Evolutionary conservation across 2,329 filamentous ascomycete genomes (phyloP).

Genomic region (Metarhizium brunneum): DNA sequence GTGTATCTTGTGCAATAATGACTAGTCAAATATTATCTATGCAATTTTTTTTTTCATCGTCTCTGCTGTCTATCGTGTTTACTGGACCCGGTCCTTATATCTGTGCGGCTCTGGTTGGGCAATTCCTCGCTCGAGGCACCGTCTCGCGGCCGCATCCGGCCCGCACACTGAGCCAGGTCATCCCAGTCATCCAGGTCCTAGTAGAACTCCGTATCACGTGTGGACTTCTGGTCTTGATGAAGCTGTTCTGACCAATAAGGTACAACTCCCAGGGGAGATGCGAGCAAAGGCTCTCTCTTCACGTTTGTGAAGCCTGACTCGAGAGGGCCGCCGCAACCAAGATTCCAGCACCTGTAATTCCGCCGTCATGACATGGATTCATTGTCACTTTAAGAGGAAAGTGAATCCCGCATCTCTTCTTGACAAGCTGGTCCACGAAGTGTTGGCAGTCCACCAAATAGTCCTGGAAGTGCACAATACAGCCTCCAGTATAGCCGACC

Average conservation of each 20-base stretch:
- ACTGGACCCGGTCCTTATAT: background rate
- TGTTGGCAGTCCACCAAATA: constrained; percentile 61
- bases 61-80: background rate
- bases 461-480: constrained; percentile 70
- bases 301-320: constrained; percentile 15
- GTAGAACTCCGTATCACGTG: background rate
- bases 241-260: background rate
- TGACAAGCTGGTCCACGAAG: constrained; percentile 51
- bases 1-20: too few species aligned
- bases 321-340: constrained; percentile 36
- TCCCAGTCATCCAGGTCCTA: background rate
- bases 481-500: constrained; percentile 72
- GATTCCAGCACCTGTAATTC: constrained; percentile 53
- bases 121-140: background rate
- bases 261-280: background rate
- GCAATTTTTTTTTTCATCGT: too few species aligned
- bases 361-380: constrained; percentile 50
- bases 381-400: constrained; percentile 37
- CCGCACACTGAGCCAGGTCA: too few species aligned
- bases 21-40: too few species aligned
- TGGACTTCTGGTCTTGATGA: background rate
- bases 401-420: constrained; percentile 15
- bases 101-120: background rate
- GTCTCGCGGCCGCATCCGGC: too few species aligned
- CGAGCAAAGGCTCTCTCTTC: background rate